These are phyloP conservation scores for Penicillium silybi DNA, from an alignment of 495 filamentous ascomycete species.

Conservation along the genomic window DNA sequence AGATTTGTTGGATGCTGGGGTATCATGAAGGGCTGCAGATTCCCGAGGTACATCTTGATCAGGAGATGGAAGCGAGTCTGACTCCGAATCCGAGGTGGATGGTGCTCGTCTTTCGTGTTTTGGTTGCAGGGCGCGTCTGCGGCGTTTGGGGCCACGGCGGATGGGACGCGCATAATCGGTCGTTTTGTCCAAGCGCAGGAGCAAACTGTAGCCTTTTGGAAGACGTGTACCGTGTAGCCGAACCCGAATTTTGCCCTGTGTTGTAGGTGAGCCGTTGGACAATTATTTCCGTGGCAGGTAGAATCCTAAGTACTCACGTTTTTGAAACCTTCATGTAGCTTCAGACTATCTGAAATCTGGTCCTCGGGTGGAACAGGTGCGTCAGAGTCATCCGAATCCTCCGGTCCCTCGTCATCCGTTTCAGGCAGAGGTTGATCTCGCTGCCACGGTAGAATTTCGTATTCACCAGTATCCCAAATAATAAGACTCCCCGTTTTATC, in stretches of 20 bases:
- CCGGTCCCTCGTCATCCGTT: conserved; percentile 43
- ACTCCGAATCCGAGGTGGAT: conserved; percentile 20
- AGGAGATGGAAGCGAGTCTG: conserved; percentile 1
- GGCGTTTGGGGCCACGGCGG: conserved; percentile 28
- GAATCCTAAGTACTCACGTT: conserved; percentile 24
- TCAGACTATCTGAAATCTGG: conserved; percentile 46
- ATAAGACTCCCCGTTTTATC: conserved; percentile 57
- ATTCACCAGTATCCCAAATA: conserved; percentile 70
- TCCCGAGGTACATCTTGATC: background rate
- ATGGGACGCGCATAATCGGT: conserved; percentile 35
- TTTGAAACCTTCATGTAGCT: conserved; percentile 52
- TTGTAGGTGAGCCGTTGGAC: background rate
- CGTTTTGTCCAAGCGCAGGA: conserved; percentile 51
- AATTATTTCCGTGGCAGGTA: background rate
- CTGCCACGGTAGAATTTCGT: conserved; percentile 51
- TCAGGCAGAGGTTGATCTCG: conserved; percentile 27
- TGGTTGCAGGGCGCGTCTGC: conserved; percentile 2
- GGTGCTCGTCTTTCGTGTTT: conserved; percentile 3
- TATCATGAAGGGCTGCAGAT: background rate
- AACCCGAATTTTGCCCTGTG: conserved; percentile 56
- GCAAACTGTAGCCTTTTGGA: conserved; percentile 53
- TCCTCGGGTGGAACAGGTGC: background rate
- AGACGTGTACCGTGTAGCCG: conserved; percentile 57
- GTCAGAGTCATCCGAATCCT: conserved; percentile 15
- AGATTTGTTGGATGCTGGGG: background rate